Evolutionary conservation across 192 early-diverging fungal genomes (phyloP), one percentile per base, ranked within the genome.

Genomic region (Pilaira anomala): DNA sequence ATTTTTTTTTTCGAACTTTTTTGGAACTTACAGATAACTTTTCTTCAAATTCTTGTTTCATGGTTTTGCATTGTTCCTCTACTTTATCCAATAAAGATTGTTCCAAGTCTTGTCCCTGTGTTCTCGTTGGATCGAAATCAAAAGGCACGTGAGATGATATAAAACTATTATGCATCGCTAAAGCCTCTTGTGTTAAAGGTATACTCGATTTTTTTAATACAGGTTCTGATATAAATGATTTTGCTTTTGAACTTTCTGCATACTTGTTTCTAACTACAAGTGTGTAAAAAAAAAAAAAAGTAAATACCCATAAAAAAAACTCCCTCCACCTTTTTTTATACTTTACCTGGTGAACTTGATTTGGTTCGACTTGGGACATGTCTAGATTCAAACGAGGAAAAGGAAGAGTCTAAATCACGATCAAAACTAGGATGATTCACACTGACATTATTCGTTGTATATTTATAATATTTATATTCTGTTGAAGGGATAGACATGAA

Each of bases 371-470:
- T 29, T 54, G 52, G 30, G 19, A 18, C 55, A 24, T 57, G 30
- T 21, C 21, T 22, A 7, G 22, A 40, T 16, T 57, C 55, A 21
- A 39, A 40, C 18, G 55, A 57, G 14, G 55, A 57, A 5, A 57
- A 57, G 0, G 55, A 57, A 42, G 29, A 21, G 39, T 40, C 29
- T 39, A 36, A 41, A 41, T 57, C 55, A 0, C 39, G 19, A 57
- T 41, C 30, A 16, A 57, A 41, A 14, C 39, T 36, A 40, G 55
- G 55, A 57, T 57, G 55, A 22, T 57, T 36, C 18, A 39, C 33
- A 5, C 55, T 57, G 11, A 6, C 33, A 6, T 36, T 36, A 36
- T 36, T 36, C 6, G 5, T 36, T 36, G 33, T 36, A 36, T 36
- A 36, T 4, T 36, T 36, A 5, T 9, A 36, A 36, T 36, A 36